phyloP scores from a whole-genome alignment of 768 basidiomycete genomes.

The Auriscalpium microsporum region DNA sequence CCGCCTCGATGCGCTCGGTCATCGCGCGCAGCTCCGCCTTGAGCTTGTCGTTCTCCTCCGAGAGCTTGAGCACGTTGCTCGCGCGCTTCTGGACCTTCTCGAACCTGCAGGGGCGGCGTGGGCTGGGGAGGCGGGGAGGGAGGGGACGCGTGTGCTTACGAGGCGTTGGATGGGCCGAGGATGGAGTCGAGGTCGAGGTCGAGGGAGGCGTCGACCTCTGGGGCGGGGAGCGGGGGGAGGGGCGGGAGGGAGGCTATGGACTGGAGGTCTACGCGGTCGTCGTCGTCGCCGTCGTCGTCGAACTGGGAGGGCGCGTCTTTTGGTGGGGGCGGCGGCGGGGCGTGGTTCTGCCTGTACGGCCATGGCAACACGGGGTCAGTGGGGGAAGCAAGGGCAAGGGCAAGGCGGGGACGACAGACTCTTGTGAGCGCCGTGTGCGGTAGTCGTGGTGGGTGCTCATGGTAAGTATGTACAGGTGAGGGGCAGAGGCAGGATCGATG shows the following conservation, averaged over 20 bases:
- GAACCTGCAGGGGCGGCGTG: not conserved
- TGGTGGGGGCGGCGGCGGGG: not conserved
- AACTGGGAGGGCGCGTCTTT: not conserved
- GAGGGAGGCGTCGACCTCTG: slow-evolving; percentile 7
- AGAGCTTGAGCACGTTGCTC: slow-evolving; percentile 67
- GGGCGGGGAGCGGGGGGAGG: not conserved
- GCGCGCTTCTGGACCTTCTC: slow-evolving; percentile 48
- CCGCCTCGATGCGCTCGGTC: slow-evolving; percentile 66
- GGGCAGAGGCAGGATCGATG: not conserved
- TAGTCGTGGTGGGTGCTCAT: no score
- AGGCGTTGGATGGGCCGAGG: not conserved
- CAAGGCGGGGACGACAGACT: no score
- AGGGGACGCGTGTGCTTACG: slow-evolving; percentile 5
- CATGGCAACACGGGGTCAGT: not conserved
- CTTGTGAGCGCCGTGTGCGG: no score
- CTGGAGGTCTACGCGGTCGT: not conserved
- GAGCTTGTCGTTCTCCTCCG: slow-evolving; percentile 73
- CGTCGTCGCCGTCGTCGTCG: not conserved
- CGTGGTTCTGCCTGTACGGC: not conserved
- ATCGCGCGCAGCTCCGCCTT: slow-evolving; percentile 69
- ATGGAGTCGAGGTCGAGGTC: slow-evolving; percentile 9
- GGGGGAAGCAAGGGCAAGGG: not conserved
- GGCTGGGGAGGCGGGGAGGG: not conserved
- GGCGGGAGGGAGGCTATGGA: not conserved
- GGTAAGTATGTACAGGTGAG: no score